A percentile compares a stretch with the other conserved stretches of the same genome.
These are phyloP conservation scores for Xylariaceae sp. DNA, from an alignment of 2,329 filamentous ascomycete genomes.

Conservation along the genomic window DNA sequence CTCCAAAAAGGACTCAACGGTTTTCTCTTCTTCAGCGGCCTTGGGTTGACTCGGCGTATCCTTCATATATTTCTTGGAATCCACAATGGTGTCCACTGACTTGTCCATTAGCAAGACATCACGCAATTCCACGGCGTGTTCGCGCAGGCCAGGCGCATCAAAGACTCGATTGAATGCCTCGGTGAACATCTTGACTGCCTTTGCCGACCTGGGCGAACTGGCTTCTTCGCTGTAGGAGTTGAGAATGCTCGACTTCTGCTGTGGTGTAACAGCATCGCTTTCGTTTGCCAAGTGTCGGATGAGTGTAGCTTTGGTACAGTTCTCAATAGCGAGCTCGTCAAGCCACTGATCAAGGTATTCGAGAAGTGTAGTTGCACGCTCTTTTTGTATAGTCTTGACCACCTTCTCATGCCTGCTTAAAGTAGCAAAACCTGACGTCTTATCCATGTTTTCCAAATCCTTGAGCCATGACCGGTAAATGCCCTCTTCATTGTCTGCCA, in stretches of 20 bases:
- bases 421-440: conserved; percentile 52
- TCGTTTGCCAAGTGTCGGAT: conserved; percentile 50
- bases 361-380: conserved; percentile 47
- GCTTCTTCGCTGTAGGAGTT: conserved; percentile 41
- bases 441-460: conserved; percentile 54
- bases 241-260: conserved; percentile 49
- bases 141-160: conserved; percentile 28
- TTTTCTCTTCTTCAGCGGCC: conserved; percentile 29
- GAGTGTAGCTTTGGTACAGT: conserved; percentile 48
- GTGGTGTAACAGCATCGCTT: conserved; percentile 44
- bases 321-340: conserved; percentile 42
- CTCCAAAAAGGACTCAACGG: conserved; percentile 45
- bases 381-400: conserved; percentile 43
- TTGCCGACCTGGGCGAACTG: conserved; percentile 38
- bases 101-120: conserved; percentile 52
- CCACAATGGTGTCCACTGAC: conserved; percentile 48
- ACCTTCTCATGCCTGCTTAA: conserved; percentile 49
- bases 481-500: conserved; percentile 52
- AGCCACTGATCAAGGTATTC: conserved; percentile 54
- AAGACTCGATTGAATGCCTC: conserved; percentile 56
- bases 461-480: conserved; percentile 54
- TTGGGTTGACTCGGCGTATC: conserved; percentile 34
- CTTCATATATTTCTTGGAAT: conserved; percentile 50
- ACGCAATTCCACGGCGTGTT: conserved; percentile 41
- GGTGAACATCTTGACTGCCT: conserved; percentile 46